These are phyloP conservation scores for Gossypium trilobum DNA, from an alignment of 441 rosid species.

Conservation along the genomic window DNA sequence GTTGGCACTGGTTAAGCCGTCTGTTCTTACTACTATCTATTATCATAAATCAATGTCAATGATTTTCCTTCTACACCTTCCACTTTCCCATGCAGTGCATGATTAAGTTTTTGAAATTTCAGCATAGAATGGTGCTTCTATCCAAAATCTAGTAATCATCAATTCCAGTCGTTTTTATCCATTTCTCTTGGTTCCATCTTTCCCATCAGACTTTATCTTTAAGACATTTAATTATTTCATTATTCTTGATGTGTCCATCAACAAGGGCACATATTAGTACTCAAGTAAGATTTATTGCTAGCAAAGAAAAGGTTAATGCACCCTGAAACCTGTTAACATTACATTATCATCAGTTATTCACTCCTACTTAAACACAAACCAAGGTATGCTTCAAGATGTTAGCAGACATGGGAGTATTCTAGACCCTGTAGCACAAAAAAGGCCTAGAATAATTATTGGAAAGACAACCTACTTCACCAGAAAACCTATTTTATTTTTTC, in stretches of 20 bases:
- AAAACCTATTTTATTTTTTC: background rate
- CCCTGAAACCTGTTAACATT: background rate
- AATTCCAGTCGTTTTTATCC: background rate
- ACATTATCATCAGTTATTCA: background rate
- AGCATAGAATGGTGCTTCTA: background rate
- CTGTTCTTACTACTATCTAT: slow-evolving; percentile 7
- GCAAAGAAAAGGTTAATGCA: background rate
- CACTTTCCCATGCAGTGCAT: background rate
- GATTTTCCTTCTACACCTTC: background rate
- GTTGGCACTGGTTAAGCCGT: background rate
- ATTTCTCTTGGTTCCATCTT: background rate
- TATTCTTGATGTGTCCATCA: background rate
- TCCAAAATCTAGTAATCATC: background rate
- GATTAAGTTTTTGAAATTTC: background rate
- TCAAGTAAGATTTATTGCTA: background rate
- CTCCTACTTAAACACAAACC: background rate
- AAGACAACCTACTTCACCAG: background rate
- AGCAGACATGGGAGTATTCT: background rate
- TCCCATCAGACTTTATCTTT: slow-evolving; percentile 4
- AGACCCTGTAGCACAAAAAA: background rate
- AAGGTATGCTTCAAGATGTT: background rate
- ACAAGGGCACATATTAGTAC: background rate
- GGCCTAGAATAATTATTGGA: background rate
- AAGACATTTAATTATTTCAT: background rate
- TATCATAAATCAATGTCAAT: background rate